Evolutionary conservation across 2,329 filamentous ascomycete genomes (phyloP).

Genomic region (Cercospora zeae-maydis): DNA sequence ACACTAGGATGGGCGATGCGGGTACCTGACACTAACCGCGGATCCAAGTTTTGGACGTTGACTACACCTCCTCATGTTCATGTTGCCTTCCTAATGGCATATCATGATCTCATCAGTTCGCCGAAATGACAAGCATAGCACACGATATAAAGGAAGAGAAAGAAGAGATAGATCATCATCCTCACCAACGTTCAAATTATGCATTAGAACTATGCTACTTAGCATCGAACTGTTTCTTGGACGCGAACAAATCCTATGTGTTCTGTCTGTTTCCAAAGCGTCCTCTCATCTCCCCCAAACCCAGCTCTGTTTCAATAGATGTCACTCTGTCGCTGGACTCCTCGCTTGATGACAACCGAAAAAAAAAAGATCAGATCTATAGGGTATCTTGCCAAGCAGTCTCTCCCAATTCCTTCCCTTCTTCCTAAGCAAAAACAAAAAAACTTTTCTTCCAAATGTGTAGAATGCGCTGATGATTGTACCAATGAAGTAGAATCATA

Average conservation of each 20-base stretch:
- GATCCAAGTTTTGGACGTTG: background rate
- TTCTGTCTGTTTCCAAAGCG: too few relatives aligned
- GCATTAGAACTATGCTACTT: background rate
- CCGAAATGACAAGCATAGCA: background rate
- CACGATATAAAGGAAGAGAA: too few relatives aligned
- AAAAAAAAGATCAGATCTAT: background rate
- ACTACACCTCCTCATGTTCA: background rate
- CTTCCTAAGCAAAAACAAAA: background rate
- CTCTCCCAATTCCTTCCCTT: background rate
- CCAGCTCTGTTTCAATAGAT: background rate
- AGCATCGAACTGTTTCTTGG: too few relatives aligned
- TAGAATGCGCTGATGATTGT: too few relatives aligned
- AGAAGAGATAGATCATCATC: background rate
- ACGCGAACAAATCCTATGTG: too few relatives aligned
- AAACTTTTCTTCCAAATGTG: too few relatives aligned
- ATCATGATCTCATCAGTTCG: background rate
- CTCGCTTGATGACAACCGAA: background rate
- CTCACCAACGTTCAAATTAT: background rate
- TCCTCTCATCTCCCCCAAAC: background rate
- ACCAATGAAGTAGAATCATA: background rate
- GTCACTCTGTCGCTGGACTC: background rate
- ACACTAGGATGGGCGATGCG: background rate
- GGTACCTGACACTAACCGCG: background rate
- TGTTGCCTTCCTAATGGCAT: background rate
- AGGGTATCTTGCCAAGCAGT: constrained; percentile 13